Evolutionary conservation across 352 stramenopile genomes (phyloP).

Genomic region (Globisporangium polare): DNA sequence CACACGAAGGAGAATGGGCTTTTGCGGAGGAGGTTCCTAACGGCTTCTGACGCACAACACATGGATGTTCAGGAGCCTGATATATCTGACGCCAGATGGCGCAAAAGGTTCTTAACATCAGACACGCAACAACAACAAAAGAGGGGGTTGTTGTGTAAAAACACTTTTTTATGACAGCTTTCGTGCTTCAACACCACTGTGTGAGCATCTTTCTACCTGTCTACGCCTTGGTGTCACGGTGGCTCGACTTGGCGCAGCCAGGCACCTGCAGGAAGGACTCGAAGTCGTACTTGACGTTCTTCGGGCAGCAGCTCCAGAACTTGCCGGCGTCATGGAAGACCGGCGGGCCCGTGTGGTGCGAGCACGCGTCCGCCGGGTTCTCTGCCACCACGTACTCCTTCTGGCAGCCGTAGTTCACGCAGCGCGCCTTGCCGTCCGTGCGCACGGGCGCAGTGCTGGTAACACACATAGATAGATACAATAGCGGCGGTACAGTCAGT

Average conservation of each 20-base stretch:
- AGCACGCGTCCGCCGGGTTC: conserved; percentile 72
- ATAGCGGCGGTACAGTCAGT: conserved; percentile 2
- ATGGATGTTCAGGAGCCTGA: too few relatives aligned
- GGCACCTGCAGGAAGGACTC: conserved; percentile 91
- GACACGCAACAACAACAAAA: too few relatives aligned
- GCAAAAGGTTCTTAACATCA: too few relatives aligned
- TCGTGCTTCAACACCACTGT: too few relatives aligned
- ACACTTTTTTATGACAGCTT: too few relatives aligned
- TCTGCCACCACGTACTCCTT: conserved; percentile 90
- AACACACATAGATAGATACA: not conserved
- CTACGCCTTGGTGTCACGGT: conserved; percentile 64
- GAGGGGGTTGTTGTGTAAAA: too few relatives aligned
- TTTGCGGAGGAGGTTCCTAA: too few relatives aligned
- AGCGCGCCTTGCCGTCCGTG: conserved; percentile 88
- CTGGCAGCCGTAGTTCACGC: conserved; percentile 90
- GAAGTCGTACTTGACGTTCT: conserved; percentile 93
- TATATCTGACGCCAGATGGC: too few relatives aligned
- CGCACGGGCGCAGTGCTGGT: conserved; percentile 43
- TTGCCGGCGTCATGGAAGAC: conserved; percentile 94
- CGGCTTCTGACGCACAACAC: too few relatives aligned
- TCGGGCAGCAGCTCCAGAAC: conserved; percentile 93
- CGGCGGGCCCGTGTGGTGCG: conserved; percentile 82
- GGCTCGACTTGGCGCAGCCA: conserved; percentile 78
- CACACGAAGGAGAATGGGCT: too few relatives aligned
- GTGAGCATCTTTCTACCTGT: too few relatives aligned